Evolutionary conservation across 257 asterid species (phyloP), one percentile per base, ranked within the genome.

Genomic region (Nicotiana noctiflora): DNA sequence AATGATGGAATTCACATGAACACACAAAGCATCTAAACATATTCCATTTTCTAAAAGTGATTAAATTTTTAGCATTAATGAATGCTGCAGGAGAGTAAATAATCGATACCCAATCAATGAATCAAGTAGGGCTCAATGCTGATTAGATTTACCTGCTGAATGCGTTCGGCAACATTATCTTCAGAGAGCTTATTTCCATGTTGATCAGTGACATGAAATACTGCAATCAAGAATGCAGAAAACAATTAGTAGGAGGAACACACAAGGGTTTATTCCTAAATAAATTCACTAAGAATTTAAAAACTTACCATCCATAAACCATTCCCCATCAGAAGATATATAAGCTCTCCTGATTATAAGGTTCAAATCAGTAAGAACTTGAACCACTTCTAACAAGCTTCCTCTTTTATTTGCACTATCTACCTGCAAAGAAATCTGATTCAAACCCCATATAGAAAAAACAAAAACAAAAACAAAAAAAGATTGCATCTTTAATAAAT

Each of bases 291-390:
- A 66, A 32, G 31, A 31, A 19, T n/a, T 23, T 29, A 11, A 18
- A 19, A 76, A 17, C 61, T 87, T 49, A 95, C 99, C 98, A 90
- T 95, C 99, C 98, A 93, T 95, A 81, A 95, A 95, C 98, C 99
- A 95, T 76, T 83, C 98, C 14, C 97, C 99, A 86, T 95, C 99
- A 4, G 98, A 95, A 82, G 97, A 88, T 87, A 95, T 95, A 88
- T 95, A 95, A 79, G 99, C 99, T 84, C 93, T 89, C 77, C 62
- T 90, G 67, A 93, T 87, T 32, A 91, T 86, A 82, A 93, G 88
- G 88, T 91, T 89, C 90, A 93, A 81, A 90, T 95, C 98, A 84
- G 90, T 88, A 79, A 95, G 94, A 87, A 92, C 99, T 84, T 93
- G 97, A 21, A 91, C 96, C 53, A 95, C 99, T 75, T 93, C 94